Evolutionary conservation across 176 grass and related monocot species (phyloP).

Genomic region (Carex cristatella): DNA sequence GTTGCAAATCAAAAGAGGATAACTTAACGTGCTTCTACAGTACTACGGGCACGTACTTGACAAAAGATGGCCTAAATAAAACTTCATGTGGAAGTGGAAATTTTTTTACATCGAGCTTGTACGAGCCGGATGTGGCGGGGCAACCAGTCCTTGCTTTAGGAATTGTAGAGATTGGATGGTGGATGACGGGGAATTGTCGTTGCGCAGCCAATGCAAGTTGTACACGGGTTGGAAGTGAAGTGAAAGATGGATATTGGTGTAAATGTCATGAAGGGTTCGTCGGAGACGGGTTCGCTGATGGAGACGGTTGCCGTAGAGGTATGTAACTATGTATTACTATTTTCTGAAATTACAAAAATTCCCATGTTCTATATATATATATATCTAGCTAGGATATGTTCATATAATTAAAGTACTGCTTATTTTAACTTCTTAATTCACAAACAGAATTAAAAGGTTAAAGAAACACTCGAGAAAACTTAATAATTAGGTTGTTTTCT

Average conservation of each 20-base stretch:
- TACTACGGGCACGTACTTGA: background rate
- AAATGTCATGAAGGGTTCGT: slow-evolving; percentile 13
- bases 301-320: slow-evolving; percentile 45
- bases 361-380: background rate
- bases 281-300: slow-evolving; percentile 59
- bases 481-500: background rate
- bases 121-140: background rate
- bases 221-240: background rate
- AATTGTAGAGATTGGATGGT: slow-evolving; percentile 48
- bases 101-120: slow-evolving; percentile 30
- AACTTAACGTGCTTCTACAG: slow-evolving; percentile 25
- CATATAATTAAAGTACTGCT: background rate
- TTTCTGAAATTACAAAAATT: background rate
- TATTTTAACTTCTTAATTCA: background rate
- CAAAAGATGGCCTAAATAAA: background rate
- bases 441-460: background rate
- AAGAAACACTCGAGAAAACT: background rate
- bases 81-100: background rate
- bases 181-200: slow-evolving; percentile 44
- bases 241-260: slow-evolving; percentile 16
- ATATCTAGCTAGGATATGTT: background rate
- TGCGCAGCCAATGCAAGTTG: slow-evolving; percentile 51
- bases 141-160: slow-evolving; percentile 26
- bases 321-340: background rate
- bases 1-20: background rate